A percentile compares a stretch with the other conserved stretches of the same genome.
phyloP scores from a whole-genome alignment of 2,329 filamentous ascomycete species.

The Trichoderma sp. region DNA sequence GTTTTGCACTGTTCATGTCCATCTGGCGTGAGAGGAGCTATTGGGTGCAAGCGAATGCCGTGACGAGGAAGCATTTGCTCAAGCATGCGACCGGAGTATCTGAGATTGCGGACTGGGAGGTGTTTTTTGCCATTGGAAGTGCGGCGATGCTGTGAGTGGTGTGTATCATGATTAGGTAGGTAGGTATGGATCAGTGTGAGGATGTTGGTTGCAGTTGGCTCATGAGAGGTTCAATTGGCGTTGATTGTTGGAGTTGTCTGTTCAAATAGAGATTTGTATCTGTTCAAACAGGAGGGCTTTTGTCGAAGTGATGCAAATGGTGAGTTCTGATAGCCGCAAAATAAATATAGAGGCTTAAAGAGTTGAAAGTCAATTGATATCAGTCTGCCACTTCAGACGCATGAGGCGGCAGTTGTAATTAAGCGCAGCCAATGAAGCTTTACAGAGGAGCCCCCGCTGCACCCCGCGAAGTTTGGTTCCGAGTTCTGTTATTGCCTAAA shows the following conservation, averaged over 20 bases:
- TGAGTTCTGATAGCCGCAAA: too few relatives aligned
- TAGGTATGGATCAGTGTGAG: background rate
- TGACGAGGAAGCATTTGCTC: constrained; percentile 39
- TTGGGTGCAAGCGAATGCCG: constrained; percentile 40
- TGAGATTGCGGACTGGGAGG: background rate
- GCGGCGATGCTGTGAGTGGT: background rate
- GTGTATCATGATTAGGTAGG: background rate
- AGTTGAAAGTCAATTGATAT: background rate
- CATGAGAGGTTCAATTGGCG: background rate
- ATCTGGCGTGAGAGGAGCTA: constrained; percentile 33
- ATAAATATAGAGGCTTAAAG: too few relatives aligned
- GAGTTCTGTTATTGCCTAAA: background rate
- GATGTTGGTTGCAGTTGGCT: background rate
- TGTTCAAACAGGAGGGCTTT: too few relatives aligned
- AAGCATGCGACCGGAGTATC: constrained; percentile 18
- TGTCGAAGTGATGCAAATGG: too few relatives aligned
- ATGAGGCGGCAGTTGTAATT: background rate
- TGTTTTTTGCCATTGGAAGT: background rate
- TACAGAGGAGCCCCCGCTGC: background rate
- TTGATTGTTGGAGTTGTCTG: background rate
- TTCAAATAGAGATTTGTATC: too few relatives aligned
- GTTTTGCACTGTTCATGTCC: constrained; percentile 27
- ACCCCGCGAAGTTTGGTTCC: constrained; percentile 1
- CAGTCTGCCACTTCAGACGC: too few relatives aligned
- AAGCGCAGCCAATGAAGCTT: background rate